phyloP scores from a whole-genome alignment of 257 asterid species.

The Fraxinus pennsylvanica region DNA sequence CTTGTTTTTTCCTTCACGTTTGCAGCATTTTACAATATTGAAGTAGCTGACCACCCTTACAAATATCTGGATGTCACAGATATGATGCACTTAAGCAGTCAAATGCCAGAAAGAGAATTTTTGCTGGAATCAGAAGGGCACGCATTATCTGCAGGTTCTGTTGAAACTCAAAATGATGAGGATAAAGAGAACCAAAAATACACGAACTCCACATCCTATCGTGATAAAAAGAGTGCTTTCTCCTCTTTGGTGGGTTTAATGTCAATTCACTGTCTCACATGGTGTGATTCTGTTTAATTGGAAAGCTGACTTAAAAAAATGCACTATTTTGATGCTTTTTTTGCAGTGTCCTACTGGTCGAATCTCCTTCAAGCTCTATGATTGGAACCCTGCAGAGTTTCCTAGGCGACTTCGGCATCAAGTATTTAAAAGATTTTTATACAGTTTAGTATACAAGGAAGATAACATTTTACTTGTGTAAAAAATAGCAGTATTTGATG shows the following conservation, averaged over 20 bases:
- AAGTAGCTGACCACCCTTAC: slow-evolving; percentile 23
- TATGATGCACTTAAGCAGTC: slow-evolving; percentile 40
- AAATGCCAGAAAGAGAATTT: slow-evolving; percentile 50
- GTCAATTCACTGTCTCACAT: slow-evolving; percentile 18
- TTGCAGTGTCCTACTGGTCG: slow-evolving; percentile 86
- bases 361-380: slow-evolving; percentile 90
- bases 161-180: slow-evolving; percentile 43
- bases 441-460: slow-evolving; percentile 62
- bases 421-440: slow-evolving; percentile 61
- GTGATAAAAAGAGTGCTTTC: slow-evolving; percentile 63
- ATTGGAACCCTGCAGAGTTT: slow-evolving; percentile 98
- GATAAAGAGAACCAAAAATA: slow-evolving; percentile 48
- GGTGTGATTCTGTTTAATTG: slow-evolving; percentile 11
- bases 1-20: neutral
- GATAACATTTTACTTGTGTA: slow-evolving; percentile 26
- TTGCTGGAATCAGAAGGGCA: slow-evolving; percentile 60
- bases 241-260: slow-evolving; percentile 63
- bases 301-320: slow-evolving; percentile 26
- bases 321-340: slow-evolving; percentile 23
- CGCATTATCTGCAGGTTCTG: slow-evolving; percentile 44
- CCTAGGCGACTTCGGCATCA: slow-evolving; percentile 93
- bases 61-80: slow-evolving; percentile 42
- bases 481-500: slow-evolving; percentile 30
- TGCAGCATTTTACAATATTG: neutral
- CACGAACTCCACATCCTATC: slow-evolving; percentile 49